A percentile compares a stretch with the other conserved stretches of the same genome.
Evolutionary conservation across 2,329 filamentous ascomycete species (phyloP).

Genomic region (Scopulariopsis brevicaulis): DNA sequence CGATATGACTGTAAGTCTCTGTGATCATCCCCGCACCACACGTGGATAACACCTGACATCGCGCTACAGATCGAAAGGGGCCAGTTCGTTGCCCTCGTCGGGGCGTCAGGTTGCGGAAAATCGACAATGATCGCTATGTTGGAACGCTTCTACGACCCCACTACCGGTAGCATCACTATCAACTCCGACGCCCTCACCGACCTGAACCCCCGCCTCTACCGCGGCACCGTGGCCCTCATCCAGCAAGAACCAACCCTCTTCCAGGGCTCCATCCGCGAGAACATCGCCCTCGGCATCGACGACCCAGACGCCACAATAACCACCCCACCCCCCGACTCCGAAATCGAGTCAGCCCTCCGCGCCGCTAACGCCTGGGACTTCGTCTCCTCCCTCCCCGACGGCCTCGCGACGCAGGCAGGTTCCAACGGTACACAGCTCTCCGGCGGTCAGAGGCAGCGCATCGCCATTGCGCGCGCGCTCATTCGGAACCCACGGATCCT

Average conservation of each 20-base stretch:
- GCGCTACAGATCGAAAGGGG: conserved; percentile 24
- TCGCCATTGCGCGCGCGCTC: conserved; percentile 62
- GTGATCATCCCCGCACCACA: conserved; percentile 37
- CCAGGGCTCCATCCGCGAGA: conserved; percentile 42
- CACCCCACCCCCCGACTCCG: conserved; percentile 15
- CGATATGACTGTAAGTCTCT: conserved; percentile 22
- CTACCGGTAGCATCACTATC: conserved; percentile 15
- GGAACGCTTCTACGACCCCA: conserved; percentile 30
- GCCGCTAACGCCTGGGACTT: conserved; percentile 47
- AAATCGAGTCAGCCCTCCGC: conserved; percentile 35
- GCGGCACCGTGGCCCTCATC: conserved; percentile 23
- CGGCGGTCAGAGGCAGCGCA: conserved; percentile 61
- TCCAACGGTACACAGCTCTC: conserved; percentile 58
- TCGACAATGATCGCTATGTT: conserved; percentile 45
- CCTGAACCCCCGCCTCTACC: conserved; percentile 17
- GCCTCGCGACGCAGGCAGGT: conserved; percentile 52
- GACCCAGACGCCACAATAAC: neutral
- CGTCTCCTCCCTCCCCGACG: conserved; percentile 42
- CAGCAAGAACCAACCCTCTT: conserved; percentile 29
- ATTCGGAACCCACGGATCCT: conserved; percentile 55
- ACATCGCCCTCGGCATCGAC: conserved; percentile 37
- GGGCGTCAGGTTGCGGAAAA: conserved; percentile 47
- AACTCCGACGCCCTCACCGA: conserved; percentile 18
- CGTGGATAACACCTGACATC: neutral
- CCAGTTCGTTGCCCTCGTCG: conserved; percentile 42